Percentiles rank a stretch among this genome's conserved stretches.
These are phyloP conservation scores for Dimocarpus longan DNA, from an alignment of 345 rosid species.

Conservation along the genomic window DNA sequence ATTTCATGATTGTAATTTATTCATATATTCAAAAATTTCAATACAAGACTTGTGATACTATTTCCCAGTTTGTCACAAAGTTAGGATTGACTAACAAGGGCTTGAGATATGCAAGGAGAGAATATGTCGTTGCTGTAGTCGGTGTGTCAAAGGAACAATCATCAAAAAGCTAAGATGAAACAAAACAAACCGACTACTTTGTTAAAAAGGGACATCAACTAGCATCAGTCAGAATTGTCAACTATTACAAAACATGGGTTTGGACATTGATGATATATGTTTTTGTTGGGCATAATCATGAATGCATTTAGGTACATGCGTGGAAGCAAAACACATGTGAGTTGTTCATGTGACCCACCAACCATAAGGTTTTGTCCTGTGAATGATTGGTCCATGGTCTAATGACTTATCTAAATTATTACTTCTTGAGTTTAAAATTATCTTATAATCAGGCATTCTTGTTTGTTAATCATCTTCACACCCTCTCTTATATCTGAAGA, in stretches of 20 bases:
- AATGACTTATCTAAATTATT: not conserved
- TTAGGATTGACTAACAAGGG: not conserved
- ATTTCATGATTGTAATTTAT: not conserved
- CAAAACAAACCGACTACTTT: not conserved
- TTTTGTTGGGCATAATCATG: conserved; percentile 15
- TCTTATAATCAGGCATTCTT: not conserved
- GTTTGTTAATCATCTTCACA: not conserved
- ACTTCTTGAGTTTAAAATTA: not conserved
- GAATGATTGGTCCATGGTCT: conserved; percentile 12
- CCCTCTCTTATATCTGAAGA: conserved; percentile 6
- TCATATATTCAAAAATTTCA: not conserved
- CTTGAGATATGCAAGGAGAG: not conserved
- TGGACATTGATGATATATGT: conserved; percentile 11
- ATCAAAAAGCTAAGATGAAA: conserved; percentile 6
- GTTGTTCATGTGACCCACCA: conserved; percentile 33
- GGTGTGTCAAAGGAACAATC: not conserved
- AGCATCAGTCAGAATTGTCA: conserved; percentile 15
- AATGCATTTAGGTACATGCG: conserved; percentile 22
- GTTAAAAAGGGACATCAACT: not conserved
- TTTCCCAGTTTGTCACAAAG: too few relatives aligned
- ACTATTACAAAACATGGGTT: conserved; percentile 12
- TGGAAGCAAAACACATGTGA: conserved; percentile 16
- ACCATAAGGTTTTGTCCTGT: conserved; percentile 33
- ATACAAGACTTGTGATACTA: not conserved
- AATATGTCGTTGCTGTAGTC: too few relatives aligned